Base-by-base conservation (phyloP, 306 rosid genomes). In the Leucaena leucocephala region DNA sequence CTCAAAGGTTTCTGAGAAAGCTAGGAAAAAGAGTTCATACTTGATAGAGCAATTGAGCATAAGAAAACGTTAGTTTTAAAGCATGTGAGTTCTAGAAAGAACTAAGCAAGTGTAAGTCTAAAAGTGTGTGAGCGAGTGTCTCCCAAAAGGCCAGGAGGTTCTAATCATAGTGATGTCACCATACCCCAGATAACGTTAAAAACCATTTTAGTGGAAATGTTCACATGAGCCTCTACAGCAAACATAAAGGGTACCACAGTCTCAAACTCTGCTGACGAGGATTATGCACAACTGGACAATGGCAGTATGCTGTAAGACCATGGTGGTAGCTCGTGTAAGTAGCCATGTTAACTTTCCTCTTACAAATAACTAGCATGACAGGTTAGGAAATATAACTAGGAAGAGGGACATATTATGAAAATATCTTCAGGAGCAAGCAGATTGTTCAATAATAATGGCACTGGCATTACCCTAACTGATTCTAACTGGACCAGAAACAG, bases 241-340 rank as follows among this genome's bases (percentile, higher is more conserved):
- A 71, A 59, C 12, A 59, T 27, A 27, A 59, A 59, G 39, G 68
- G n/a, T 59, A 34, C 6, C 39, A 33, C 8, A 55, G 71, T 54
- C 44, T 42, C 71, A 80, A 80, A 80, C 75, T 34, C 43, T 2
- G 36, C 9, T 21, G 55, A 81, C 76, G 27, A 44, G 80, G 48
- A 64, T 27, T 40, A 72, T 63, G 21, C 59, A 58, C 63, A 21
- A 55, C 62, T 19, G 62, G 11, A 55, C 45, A 74, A 58, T 12
- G 71, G 52, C 43, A 38, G 54, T 22, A 45, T 38, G 63, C 6
- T 9, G 67, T 46, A 16, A 55, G 39, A 48, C 58, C 64, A 66
- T 16, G 22, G 44, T 2, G 42, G 16, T 67, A 44, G 68, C 54
- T 57, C 42, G 14, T 74, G 67, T 6, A 36, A 46, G 42, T 1